phyloP scores from a whole-genome alignment of 2,329 filamentous ascomycete genomes.

The Fusarium liriodendri region DNA sequence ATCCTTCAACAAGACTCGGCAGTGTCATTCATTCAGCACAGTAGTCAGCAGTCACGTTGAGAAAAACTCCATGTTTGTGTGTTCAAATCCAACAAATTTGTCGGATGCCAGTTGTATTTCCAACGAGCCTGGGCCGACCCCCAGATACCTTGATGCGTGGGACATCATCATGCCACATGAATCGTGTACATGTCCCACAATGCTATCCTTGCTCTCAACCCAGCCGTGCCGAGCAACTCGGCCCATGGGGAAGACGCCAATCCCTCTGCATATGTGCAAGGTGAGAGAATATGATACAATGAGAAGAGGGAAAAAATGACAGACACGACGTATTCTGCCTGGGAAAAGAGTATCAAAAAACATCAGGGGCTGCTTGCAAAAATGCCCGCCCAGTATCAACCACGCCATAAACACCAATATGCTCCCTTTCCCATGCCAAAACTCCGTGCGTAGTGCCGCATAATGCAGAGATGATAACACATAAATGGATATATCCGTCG shows the following conservation, averaged over 20 bases:
- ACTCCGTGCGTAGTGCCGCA: slow-evolving; percentile 32
- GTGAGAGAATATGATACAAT: slow-evolving; percentile 31
- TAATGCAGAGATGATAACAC: slow-evolving; percentile 26
- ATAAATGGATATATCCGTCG: slow-evolving; percentile 8
- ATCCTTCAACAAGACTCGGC: not conserved
- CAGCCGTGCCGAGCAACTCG: slow-evolving; percentile 7
- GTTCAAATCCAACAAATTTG: slow-evolving; percentile 23
- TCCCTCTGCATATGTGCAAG: slow-evolving; percentile 29
- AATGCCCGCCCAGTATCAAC: slow-evolving; percentile 18
- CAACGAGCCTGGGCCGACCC: slow-evolving; percentile 15
- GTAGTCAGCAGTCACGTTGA: not conserved
- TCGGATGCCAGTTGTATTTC: slow-evolving; percentile 19
- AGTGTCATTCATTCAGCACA: not conserved
- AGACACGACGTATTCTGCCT: not conserved
- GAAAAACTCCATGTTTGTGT: not conserved
- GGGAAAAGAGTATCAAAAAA: not conserved
- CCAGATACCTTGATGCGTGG: slow-evolving; percentile 19
- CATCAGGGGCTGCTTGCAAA: slow-evolving; percentile 11
- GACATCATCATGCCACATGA: slow-evolving; percentile 15
- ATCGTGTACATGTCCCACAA: slow-evolving; percentile 12
- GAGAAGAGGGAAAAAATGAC: slow-evolving; percentile 3
- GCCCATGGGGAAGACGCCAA: slow-evolving; percentile 14
- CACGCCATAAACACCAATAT: slow-evolving; percentile 30
- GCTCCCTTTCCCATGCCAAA: slow-evolving; percentile 27
- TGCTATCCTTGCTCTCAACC: slow-evolving; percentile 8